phyloP scores from a whole-genome alignment of 2,329 filamentous ascomycete genomes.

The Cryphonectria radicalis region DNA sequence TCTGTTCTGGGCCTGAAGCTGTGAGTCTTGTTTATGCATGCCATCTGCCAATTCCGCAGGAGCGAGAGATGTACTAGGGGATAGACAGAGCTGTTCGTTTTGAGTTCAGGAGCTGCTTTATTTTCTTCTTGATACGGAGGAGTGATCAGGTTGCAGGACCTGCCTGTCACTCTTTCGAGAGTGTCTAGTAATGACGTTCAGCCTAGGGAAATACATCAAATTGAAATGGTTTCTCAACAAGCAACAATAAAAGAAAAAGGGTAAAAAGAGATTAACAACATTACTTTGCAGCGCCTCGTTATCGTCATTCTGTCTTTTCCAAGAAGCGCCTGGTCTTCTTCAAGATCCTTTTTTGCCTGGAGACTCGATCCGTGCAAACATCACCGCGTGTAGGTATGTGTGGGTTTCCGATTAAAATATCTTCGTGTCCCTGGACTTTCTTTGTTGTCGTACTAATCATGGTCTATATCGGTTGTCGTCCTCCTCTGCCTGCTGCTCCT shows the following conservation, averaged over 20 bases:
- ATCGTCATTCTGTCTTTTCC: neutral
- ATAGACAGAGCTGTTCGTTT: neutral
- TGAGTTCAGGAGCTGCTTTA: neutral
- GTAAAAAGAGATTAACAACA: no score
- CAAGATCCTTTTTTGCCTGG: neutral
- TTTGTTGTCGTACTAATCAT: constrained; percentile 9
- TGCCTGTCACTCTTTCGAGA: neutral
- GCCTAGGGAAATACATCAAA: neutral
- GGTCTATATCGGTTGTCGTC: constrained; percentile 5
- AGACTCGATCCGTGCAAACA: neutral
- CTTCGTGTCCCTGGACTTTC: neutral
- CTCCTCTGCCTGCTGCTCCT: no score
- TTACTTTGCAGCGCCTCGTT: neutral
- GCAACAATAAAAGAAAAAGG: no score
- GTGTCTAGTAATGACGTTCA: neutral
- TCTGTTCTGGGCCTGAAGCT: neutral
- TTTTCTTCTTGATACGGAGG: neutral
- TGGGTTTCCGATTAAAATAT: constrained; percentile 3
- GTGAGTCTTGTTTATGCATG: neutral
- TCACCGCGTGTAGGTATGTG: constrained; percentile 1
- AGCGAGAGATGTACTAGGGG: neutral
- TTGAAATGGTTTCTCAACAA: neutral
- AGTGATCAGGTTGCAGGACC: neutral
- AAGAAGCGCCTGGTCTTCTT: neutral
- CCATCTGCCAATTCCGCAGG: neutral